Evolutionary conservation across 2,329 filamentous ascomycete genomes (phyloP), one percentile per base, ranked within the genome.

Genomic region (Claviceps pusilla): DNA sequence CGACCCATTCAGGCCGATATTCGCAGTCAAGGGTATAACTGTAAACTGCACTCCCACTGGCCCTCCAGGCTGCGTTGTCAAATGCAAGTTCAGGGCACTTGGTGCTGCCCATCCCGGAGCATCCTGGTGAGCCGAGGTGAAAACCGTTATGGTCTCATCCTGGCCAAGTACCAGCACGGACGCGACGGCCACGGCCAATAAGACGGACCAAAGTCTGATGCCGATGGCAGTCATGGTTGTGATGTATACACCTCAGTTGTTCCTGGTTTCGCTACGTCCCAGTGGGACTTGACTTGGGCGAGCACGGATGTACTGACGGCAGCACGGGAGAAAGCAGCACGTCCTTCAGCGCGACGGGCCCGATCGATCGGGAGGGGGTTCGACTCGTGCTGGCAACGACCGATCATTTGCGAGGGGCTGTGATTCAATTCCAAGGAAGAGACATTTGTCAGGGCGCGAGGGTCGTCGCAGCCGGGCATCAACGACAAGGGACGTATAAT

Each of bases 11-110:
- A 74, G 57, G 1, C 73, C 75, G 42, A 72, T 58, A 9, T 60
- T 65, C 43, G 59, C 53, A 0, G 74, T 77, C 55, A 76, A 65
- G 12, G 75, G 75, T 42, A 75, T 69, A 19, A 77, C 67, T 24
- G 67, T 66, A 57, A 71, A 76, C 16, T 71, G 61, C 42, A 68
- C 52, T 2, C 65, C 57, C 5, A 61, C 43, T 28, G 59, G 56
- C 4, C 63, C 63, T 7, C 61, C 60, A 10, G 64, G 57, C 24
- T 61, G 63, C 5, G 62, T 58, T 16, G 65, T 65, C 6, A 76
- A 58, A 45, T 65, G 63, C 50, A 78, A 64, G 46, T 70, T 66
- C 68, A 78, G 70, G 50, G 66, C 65, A 42, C 67, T 71, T 24
- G 65, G 61, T 3, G 62, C 53, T 53, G 70, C 67, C 71, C 70